Base-by-base conservation (phyloP, 352 stramenopile species). In the Globisporangium polare region DNA sequence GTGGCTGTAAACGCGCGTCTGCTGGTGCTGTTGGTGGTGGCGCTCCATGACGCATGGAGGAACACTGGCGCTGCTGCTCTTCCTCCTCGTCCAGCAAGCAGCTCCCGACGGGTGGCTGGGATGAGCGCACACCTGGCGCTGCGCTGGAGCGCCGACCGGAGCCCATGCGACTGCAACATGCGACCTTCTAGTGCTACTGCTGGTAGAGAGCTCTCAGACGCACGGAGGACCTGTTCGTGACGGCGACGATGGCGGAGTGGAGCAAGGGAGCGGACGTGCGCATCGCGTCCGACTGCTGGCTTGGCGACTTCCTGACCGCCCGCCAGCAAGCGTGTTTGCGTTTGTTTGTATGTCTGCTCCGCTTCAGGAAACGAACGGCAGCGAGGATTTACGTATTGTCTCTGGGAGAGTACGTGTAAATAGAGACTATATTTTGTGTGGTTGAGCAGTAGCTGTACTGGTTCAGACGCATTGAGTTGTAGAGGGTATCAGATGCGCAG, bases 141-240 rank as follows among this genome's bases (percentile, higher is more conserved):
- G 47, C 35, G 41, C 53, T 61, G 60, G 60, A 66, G 42, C 8
- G 42, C 17, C 53, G 53, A 49, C 24, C 53, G 53, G 51, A 57
- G 43, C 22, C 55, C 27, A 45, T 61, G 42, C 42, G 43, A 53
- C 29, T 47, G 29, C 45, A 62, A 51, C 55, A 61, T 61, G 33
- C 8, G 13, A 13, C 24, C 37, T 59, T 26, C 35, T 35, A 6
- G 3, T 47, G 37, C 17, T 24, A 29, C 29, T 45, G 13, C 15
- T 47, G 10, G 8, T 33, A 20, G 53, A 8, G 46, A 2, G 17
- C 24, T 53, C 26, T 39, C 13, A 15, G 39, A 24, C 8, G 47
- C 47, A 24, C 17, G 47, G 17, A 37, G 24, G 24, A 27, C 46
- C 22, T 52, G 45, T 22, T 18, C 10, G 20, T 20, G 26, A 13